A percentile compares a stretch with the other conserved stretches of the same genome.
Conservation (phyloP, 208 protist genomes). For the Zelonia costaricensis region DNA sequence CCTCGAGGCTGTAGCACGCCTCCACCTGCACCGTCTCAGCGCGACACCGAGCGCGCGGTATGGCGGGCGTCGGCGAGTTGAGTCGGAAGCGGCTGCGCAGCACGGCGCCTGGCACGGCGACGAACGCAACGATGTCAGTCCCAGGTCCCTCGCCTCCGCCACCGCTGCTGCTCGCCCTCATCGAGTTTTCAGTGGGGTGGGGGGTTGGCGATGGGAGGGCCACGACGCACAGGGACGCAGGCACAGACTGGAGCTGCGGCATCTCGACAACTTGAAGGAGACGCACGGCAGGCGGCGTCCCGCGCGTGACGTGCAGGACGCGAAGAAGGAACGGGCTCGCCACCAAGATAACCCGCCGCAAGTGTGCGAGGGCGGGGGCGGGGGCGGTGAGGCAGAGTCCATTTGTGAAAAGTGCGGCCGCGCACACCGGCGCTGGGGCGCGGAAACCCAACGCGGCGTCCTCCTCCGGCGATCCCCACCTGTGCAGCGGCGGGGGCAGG, state of each 20-base stretch:
- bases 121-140: constrained; percentile 17
- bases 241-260: constrained; percentile 39
- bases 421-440: constrained; percentile 18
- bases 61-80: not conserved
- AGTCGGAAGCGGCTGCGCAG: constrained; percentile 24
- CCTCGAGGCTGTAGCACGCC: constrained; percentile 9
- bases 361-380: not conserved
- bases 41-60: no score
- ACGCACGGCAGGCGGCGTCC: constrained; percentile 4
- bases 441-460: constrained; percentile 11
- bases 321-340: constrained; percentile 54
- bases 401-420: constrained; percentile 3
- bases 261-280: constrained; percentile 50
- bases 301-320: constrained; percentile 31
- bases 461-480: constrained; percentile 17
- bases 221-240: constrained; percentile 38
- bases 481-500: constrained; percentile 27
- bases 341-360: constrained; percentile 38
- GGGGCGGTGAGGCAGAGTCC: constrained; percentile 1
- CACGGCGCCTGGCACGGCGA: constrained; percentile 11
- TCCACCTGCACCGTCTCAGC: constrained; percentile 7
- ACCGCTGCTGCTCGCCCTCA: no score
- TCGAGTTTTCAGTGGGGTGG: no score
- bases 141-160: no score
- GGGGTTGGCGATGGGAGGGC: no score